Base-by-base conservation (phyloP, 768 basidiomycete species). In the Leccinum longicurvipes region DNA sequence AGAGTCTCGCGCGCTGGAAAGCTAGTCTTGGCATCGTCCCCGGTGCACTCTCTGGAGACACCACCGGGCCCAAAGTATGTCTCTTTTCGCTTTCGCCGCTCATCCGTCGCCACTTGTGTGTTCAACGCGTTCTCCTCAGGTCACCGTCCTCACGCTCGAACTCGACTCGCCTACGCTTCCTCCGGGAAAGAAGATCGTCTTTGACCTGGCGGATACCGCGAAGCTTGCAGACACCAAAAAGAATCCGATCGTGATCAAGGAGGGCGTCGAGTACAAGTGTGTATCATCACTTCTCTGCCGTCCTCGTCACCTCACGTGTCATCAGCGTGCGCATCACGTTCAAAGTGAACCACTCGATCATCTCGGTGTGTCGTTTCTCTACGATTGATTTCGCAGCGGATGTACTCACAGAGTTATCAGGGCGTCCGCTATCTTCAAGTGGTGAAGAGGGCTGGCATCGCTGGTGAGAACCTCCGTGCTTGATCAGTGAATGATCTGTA, bases 1-100 rank as follows among this genome's bases (percentile, higher is more conserved):
- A 97, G 74, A 93, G 91, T 71, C 81, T 98, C 64, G 86, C 88
- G 29, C 86, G 93, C 60, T 98, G 96, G 96, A 98, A 98, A 72
- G 92, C 91, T 36, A 93, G 87, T 51, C 80, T 98, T 25, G 96
- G 96, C 51, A 85, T 98, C 57, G 79, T 82, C 50, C 79, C 83
- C 31, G 85, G 81, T 27, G 76, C 69, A 19, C 25, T 68, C 4
- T 27, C 48, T 14, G 74, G 67, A 19, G 66, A 75, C 54, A 69
- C 76, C 14, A 72, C 57, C 61, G 83, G 82, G 14, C 89, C 89
- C 50, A 91, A 91, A 82, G 92, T 88, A 59, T 41, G 67, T 50
- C 41, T 15, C 41, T 36, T 11, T 11, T 19, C 39, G n/a, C 39
- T n/a, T 11, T 27, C 4, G 15, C 11, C 44, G 14, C 21, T 25